A percentile compares a stretch with the other conserved stretches of the same genome.
Conservation (phyloP, 1,284 basidiomycete species). For the Laetiporus sulphureus region DNA sequence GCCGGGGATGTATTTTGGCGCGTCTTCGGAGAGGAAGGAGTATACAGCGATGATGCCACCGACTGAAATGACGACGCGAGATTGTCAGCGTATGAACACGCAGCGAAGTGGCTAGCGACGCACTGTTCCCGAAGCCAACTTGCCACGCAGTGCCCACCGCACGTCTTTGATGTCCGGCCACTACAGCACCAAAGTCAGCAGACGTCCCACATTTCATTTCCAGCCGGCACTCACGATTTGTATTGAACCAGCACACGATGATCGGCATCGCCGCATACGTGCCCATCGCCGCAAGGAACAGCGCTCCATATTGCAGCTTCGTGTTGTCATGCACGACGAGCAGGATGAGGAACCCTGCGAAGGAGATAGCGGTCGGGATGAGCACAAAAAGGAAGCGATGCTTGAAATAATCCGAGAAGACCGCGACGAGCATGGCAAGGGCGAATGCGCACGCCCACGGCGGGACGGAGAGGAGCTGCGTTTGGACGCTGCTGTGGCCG, state of each 20-base stretch:
- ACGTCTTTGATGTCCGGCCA: slow-evolving; percentile 24
- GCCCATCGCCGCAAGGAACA: slow-evolving; percentile 26
- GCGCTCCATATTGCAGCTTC: slow-evolving; percentile 25
- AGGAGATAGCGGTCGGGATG: slow-evolving; percentile 15
- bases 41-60: slow-evolving; percentile 27
- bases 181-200: slow-evolving; percentile 8
- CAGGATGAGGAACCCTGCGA: slow-evolving; percentile 25
- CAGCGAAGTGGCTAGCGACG: slow-evolving; percentile 6
- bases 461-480: slow-evolving; percentile 49
- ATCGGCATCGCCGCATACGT: slow-evolving; percentile 27
- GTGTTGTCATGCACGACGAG: slow-evolving; percentile 22
- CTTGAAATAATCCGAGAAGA: slow-evolving; percentile 19
- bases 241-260: slow-evolving; percentile 28
- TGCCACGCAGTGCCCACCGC: slow-evolving; percentile 25
- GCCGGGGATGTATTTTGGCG: slow-evolving; percentile 23
- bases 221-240: slow-evolving; percentile 18
- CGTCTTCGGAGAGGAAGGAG: slow-evolving; percentile 25
- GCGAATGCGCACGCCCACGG: slow-evolving; percentile 33
- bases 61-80: slow-evolving; percentile 8
- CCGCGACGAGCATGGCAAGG: slow-evolving; percentile 24
- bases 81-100: neutral
- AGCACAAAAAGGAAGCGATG: slow-evolving; percentile 25
- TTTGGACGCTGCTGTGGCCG: slow-evolving; percentile 36
- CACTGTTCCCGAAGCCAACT: slow-evolving; percentile 25
- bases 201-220: neutral